Conservation (phyloP, 176 grass and related monocot species). For the Coix lacrymajobi region DNA sequence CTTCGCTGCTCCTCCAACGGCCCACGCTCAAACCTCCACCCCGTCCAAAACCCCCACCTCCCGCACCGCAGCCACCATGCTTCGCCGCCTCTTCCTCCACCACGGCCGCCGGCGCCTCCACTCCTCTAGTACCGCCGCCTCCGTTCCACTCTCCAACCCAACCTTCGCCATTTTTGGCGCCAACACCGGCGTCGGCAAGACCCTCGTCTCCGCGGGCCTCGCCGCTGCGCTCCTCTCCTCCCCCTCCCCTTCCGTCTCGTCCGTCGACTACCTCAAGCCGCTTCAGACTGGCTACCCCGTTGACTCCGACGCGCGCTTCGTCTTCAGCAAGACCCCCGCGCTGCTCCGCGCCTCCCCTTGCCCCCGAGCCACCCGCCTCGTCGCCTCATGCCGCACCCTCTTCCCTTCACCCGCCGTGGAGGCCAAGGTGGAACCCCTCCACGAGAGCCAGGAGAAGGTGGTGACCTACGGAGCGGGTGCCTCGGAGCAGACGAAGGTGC, state of each 20-base stretch:
- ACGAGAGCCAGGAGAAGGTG: conserved; percentile 28
- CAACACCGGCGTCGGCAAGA: conserved; percentile 96
- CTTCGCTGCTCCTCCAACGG: background rate
- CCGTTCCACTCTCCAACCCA: conserved; percentile 43
- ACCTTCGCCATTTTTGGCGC: conserved; percentile 68
- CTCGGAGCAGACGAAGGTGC: conserved; percentile 22
- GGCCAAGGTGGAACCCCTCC: background rate
- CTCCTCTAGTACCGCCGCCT: background rate
- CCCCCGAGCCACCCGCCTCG: conserved; percentile 25
- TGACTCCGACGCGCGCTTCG: conserved; percentile 80
- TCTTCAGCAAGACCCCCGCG: conserved; percentile 40
- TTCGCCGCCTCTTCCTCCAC: conserved; percentile 11
- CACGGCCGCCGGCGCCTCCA: no score
- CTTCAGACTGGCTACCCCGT: conserved; percentile 81
- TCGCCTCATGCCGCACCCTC: conserved; percentile 60
- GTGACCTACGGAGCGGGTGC: conserved; percentile 20
- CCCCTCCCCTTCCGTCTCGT: conserved; percentile 8
- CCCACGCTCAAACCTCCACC: background rate
- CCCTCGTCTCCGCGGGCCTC: conserved; percentile 78
- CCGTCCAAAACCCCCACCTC: conserved; percentile 16
- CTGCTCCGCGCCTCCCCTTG: conserved; percentile 25
- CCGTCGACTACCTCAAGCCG: conserved; percentile 77
- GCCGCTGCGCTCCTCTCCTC: conserved; percentile 48
- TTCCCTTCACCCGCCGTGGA: conserved; percentile 43
- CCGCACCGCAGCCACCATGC: conserved; percentile 28